Evolutionary conservation across 2,329 filamentous ascomycete genomes (phyloP), one percentile per base, ranked within the genome.

Genomic region (Aurifilum marmelostoma): DNA sequence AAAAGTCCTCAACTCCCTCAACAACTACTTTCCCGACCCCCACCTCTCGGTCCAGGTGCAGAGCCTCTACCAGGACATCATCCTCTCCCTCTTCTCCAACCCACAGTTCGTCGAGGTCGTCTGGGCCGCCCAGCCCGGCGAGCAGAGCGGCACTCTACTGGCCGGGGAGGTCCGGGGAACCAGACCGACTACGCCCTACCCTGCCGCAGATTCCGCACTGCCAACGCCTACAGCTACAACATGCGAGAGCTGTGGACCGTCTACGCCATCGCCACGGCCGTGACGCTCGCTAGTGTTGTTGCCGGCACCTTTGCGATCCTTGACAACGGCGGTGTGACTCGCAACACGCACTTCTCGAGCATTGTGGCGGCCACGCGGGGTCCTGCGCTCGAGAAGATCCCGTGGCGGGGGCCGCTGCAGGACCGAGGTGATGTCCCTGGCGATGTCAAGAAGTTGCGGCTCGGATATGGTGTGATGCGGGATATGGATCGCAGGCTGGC

Each of bases 281-380:
- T 74, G 2, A 71, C 74, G 1, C 52, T 75, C 6, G 63, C 72
- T 14, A 77, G 76, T 43, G 73, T 81, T 18, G 71, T 75, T 0
- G 72, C 77, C 18, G 81, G 81, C n/a, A 74, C 77, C 1, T 66
- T 76, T 47, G 78, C 80, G 18, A 72, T 82, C 29, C 68, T 75
- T 1, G 75, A 77, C 62, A 76, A 76, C 68, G 78, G 79, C 65
- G 77, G 78, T 54, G 77, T 79, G 39, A 75, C 78, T 8, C 76
- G 79, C 43, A 78, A 81, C 72, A 79, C 76, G 32, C 75, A 75
- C 6, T 80, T 82, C 73, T 81, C 80, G 11, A 80, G 77, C 72
- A 77, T 83, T 63, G 76, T 82, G n/a, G 80, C 80, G 2, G 80
- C 81, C 16, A 82, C 80, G 21, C 74, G 81, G 34, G 81, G 80